Evolutionary conservation across 2,329 filamentous ascomycete species (phyloP).

Genomic region (Paradendryphiella salina): DNA sequence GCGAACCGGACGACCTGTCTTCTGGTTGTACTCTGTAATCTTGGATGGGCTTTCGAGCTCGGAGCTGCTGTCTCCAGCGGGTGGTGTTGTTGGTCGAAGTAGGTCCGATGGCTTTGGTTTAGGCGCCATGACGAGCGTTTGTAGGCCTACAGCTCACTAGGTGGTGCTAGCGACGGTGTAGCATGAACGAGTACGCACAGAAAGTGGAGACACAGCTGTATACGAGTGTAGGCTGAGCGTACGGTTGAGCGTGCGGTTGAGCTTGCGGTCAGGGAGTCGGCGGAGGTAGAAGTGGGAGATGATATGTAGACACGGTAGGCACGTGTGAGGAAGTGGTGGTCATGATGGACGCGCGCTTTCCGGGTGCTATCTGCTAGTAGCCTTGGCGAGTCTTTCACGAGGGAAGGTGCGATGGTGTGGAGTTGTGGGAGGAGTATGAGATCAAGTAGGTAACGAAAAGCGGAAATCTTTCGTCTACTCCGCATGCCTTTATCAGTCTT

Average conservation of each 20-base stretch:
- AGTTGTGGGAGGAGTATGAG: neutral
- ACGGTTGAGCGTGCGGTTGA: constrained; percentile 10
- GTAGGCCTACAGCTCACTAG: neutral
- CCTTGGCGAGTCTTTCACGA: constrained; percentile 11
- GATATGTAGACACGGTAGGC: neutral
- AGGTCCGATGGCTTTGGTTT: neutral
- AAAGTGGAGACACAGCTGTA: constrained; percentile 2
- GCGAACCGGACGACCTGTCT: constrained; percentile 51
- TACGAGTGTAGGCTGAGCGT: constrained; percentile 4
- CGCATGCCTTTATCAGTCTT: too few relatives aligned
- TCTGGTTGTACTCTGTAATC: constrained; percentile 43
- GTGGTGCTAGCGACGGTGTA: constrained; percentile 4
- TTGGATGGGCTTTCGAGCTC: constrained; percentile 37
- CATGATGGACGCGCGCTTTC: constrained; percentile 10
- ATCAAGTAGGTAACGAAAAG: too few relatives aligned
- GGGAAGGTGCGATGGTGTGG: neutral
- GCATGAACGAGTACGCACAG: neutral
- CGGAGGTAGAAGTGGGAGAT: neutral
- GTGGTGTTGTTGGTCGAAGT: constrained; percentile 1
- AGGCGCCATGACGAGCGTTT: constrained; percentile 1
- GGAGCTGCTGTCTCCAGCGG: constrained; percentile 21
- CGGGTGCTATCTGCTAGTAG: neutral
- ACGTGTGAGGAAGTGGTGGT: constrained; percentile 1
- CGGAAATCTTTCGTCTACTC: too few relatives aligned
- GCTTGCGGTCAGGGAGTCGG: constrained; percentile 1